Base-by-base conservation (phyloP, 2,329 filamentous ascomycete species). In the Paraconiothyrium sp. region DNA sequence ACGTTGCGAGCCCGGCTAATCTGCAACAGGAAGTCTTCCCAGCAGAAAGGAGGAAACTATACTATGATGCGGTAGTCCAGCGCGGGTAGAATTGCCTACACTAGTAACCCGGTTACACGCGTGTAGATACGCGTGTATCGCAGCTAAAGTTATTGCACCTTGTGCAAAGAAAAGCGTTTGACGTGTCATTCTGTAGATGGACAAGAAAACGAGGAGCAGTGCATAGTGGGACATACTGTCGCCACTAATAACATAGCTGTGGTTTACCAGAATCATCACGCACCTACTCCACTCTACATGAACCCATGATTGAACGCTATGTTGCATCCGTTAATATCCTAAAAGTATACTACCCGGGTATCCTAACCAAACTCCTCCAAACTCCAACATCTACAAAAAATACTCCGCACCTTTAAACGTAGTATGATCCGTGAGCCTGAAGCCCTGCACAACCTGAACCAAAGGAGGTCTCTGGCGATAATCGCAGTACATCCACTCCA, bases 331-430 rank as follows among this genome's bases (percentile, higher is more conserved):
- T 46, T 46, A 41, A 27, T 52, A 34, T n/a, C 50, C 54, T 16
- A 57, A 49, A 49, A 41, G 22, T 50, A 54, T 54, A 47, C 35
- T 41, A 54, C 37, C 48, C 57, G 57, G 57, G 57, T 59, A 59
- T 59, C 57, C 57, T 54, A 54, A 46, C 48, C 48, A 27, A 44
- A 51, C 57, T 14, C 48, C 57, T 37, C 27, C 30, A 30, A 32
- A 57, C 43, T 24, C 27, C 22, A 3, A 4, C 14, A 41, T 30
- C 34, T 43, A 49, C 41, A 49, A 48, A 55, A 56, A 60, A n/a
- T 56, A 56, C 58, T 56, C 58, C 35, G 52, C 22, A 5, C 58
- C 58, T 22, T 22, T 60, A 35, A 43, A 48, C 13, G 5, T n/a
- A 34, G 24, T 46, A 41, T n/a, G 7, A n/a, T 41, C 20, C 32